Evolutionary conservation across 179 eudicot genomes (phyloP).

Genomic region (Drosera spatulata): DNA sequence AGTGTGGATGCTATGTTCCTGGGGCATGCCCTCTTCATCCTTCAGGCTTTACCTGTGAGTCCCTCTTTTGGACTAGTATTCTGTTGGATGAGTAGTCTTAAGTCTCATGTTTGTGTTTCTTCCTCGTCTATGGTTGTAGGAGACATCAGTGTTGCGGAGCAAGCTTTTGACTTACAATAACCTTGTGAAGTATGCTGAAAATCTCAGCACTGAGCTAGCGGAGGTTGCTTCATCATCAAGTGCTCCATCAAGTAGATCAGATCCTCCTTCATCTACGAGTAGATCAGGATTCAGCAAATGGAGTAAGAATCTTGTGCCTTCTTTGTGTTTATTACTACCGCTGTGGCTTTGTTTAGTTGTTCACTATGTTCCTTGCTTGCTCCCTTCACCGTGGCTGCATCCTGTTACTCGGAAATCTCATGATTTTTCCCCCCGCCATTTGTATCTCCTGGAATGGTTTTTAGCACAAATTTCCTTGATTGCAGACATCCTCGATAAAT

Average conservation of each 20-base stretch:
- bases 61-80: not conserved
- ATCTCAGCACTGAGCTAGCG: constrained; percentile 33
- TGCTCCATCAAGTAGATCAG: constrained; percentile 20
- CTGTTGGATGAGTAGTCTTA: not conserved
- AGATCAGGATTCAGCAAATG: constrained; percentile 46
- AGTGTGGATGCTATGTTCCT: constrained; percentile 92
- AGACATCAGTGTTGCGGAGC: constrained; percentile 58
- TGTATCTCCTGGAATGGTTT: too few species aligned
- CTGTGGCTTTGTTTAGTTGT: not conserved
- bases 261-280: constrained; percentile 48
- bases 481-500: too few species aligned
- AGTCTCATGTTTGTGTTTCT: not conserved
- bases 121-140: constrained; percentile 27
- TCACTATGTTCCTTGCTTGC: not conserved
- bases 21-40: constrained; percentile 69
- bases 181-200: constrained; percentile 58
- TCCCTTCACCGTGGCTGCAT: too few species aligned
- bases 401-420: too few species aligned
- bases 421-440: too few species aligned
- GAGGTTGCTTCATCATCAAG: constrained; percentile 33
- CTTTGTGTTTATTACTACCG: not conserved
- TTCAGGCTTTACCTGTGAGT: constrained; percentile 89
- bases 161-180: constrained; percentile 54
- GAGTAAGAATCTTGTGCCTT: constrained; percentile 34
- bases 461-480: too few species aligned